phyloP scores from a whole-genome alignment of 495 filamentous ascomycete species.

The Penicillium desertorum region DNA sequence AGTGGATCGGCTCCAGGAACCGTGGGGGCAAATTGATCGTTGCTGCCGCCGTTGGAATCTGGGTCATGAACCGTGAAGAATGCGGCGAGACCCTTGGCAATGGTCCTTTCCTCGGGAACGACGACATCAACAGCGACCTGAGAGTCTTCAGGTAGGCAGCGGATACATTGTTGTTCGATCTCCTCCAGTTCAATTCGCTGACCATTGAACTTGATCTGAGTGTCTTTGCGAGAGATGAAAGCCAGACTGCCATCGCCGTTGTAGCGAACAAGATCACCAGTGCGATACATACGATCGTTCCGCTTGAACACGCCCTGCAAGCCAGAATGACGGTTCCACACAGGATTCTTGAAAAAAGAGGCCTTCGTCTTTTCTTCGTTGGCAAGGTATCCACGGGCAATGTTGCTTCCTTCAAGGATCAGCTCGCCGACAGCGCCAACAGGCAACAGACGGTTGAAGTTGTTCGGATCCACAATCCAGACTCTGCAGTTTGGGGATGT shows the following conservation, averaged over 20 bases:
- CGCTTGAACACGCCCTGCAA: slow-evolving; percentile 28
- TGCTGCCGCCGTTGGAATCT: slow-evolving; percentile 23
- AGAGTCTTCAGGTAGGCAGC: slow-evolving; percentile 31
- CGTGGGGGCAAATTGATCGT: slow-evolving; percentile 18
- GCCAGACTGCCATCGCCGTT: slow-evolving; percentile 51
- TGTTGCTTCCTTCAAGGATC: slow-evolving; percentile 60
- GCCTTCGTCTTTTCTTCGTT: slow-evolving; percentile 54
- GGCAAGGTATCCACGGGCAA: slow-evolving; percentile 60
- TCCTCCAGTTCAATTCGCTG: slow-evolving; percentile 66
- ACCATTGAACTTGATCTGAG: slow-evolving; percentile 65
- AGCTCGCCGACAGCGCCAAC: slow-evolving; percentile 65
- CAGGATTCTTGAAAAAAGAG: slow-evolving; percentile 56
- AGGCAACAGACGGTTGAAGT: slow-evolving; percentile 57
- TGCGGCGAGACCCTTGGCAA: slow-evolving; percentile 41
- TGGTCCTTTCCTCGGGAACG: slow-evolving; percentile 32
- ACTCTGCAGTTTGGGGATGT: slow-evolving; percentile 38
- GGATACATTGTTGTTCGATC: slow-evolving; percentile 57
- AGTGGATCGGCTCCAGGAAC: slow-evolving; percentile 29
- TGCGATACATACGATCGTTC: slow-evolving; percentile 45
- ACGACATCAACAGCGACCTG: slow-evolving; percentile 48
- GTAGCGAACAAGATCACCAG: slow-evolving; percentile 55
- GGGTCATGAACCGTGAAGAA: slow-evolving; percentile 41
- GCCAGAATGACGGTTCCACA: slow-evolving; percentile 40
- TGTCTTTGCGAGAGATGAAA: slow-evolving; percentile 60
- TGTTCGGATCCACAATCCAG: slow-evolving; percentile 61